Evolutionary conservation across 176 grass and related monocot genomes (phyloP).

Genomic region (Paspalum notatum): DNA sequence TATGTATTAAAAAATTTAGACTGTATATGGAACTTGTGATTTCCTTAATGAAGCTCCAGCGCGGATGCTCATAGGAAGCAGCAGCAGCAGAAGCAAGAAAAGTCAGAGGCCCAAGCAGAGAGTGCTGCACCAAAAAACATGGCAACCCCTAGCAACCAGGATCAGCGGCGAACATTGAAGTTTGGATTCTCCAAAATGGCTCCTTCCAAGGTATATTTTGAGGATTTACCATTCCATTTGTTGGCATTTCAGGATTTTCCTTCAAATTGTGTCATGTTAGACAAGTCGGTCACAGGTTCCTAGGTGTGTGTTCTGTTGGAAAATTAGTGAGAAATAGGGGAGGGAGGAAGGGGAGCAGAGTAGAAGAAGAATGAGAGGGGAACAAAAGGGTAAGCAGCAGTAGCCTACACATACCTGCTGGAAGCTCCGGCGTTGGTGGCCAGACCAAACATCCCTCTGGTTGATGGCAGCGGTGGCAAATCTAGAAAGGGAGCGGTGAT

Average conservation of each 20-base stretch:
- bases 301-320: too few species aligned
- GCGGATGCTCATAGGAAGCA: constrained; percentile 88
- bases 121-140: constrained; percentile 32
- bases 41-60: constrained; percentile 53
- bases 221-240: neutral
- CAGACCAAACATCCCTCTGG: too few species aligned
- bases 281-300: too few species aligned
- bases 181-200: constrained; percentile 84
- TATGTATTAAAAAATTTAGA: neutral
- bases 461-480: too few species aligned
- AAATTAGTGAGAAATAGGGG: too few species aligned
- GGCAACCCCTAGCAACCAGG: constrained; percentile 48
- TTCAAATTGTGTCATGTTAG: neutral
- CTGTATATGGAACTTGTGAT: constrained; percentile 32
- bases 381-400: too few species aligned
- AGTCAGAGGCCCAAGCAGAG: constrained; percentile 37
- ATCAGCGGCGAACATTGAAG: constrained; percentile 80
- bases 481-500: too few species aligned
- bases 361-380: too few species aligned
- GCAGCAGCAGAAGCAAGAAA: constrained; percentile 66
- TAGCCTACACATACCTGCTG: too few species aligned
- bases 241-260: neutral
- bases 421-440: too few species aligned
- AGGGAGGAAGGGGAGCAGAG: too few species aligned
- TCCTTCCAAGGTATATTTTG: constrained; percentile 62